A percentile compares a stretch with the other conserved stretches of the same genome.
These are phyloP conservation scores for Fonsecaea multimorphosa DNA, from an alignment of 2,329 filamentous ascomycete genomes.

Conservation along the genomic window DNA sequence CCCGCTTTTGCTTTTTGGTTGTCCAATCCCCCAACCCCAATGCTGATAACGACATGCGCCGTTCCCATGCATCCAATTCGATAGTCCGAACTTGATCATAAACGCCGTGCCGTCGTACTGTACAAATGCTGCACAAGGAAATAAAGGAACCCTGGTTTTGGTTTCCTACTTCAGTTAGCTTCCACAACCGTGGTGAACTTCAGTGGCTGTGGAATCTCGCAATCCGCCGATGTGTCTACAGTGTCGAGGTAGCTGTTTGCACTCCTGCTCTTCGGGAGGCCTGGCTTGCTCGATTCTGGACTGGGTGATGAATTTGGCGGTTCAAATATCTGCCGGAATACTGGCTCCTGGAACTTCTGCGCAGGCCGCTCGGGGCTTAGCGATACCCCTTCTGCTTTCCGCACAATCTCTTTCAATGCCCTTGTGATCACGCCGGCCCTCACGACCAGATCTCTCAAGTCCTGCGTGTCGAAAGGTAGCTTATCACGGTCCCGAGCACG, in stretches of 20 bases:
- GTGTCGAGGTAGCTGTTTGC: conserved; percentile 42
- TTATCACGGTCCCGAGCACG: conserved; percentile 50
- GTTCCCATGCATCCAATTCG: conserved; percentile 28
- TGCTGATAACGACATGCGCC: conserved; percentile 30
- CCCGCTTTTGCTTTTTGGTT: conserved; percentile 23
- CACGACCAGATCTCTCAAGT: conserved; percentile 65
- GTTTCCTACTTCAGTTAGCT: conserved; percentile 28
- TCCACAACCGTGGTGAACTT: conserved; percentile 33
- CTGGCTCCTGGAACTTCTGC: conserved; percentile 48
- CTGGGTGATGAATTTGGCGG: conserved; percentile 47
- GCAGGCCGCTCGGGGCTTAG: conserved; percentile 39
- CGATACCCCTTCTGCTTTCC: conserved; percentile 56
- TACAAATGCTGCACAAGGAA: conserved; percentile 29
- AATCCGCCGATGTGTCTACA: conserved; percentile 38
- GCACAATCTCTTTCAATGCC: conserved; percentile 57
- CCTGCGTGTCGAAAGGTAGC: conserved; percentile 70
- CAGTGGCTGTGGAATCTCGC: conserved; percentile 33
- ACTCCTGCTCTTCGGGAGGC: conserved; percentile 41
- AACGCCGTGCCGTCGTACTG: conserved; percentile 37
- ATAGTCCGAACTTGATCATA: conserved; percentile 21
- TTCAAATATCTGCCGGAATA: conserved; percentile 57
- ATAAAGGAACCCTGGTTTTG: conserved; percentile 2
- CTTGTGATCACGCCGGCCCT: conserved; percentile 57
- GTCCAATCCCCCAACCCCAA: conserved; percentile 25
- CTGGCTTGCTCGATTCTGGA: conserved; percentile 36